Evolutionary conservation across 2,329 filamentous ascomycete genomes (phyloP).

Genomic region (Beauveria asiatica): DNA sequence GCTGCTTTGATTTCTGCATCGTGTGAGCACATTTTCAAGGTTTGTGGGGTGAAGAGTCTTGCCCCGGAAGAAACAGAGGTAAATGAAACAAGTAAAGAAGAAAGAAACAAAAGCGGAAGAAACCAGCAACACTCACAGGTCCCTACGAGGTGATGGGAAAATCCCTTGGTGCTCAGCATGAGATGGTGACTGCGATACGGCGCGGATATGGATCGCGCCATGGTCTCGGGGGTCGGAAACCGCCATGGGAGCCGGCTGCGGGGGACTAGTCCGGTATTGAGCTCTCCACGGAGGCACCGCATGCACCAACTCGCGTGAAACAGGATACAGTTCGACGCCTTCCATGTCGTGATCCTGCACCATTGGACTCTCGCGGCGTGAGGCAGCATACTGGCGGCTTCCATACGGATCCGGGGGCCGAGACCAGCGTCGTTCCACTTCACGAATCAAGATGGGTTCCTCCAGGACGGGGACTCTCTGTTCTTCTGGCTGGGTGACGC

Average conservation of each 20-base stretch:
- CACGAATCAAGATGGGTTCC: constrained; percentile 12
- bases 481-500: constrained; percentile 17
- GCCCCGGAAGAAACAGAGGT: not conserved
- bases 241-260: not conserved
- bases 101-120: not conserved
- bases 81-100: not conserved
- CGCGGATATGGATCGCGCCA: not conserved
- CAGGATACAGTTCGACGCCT: not conserved
- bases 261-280: not conserved
- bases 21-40: constrained; percentile 6
- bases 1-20: constrained; percentile 4
- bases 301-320: not conserved
- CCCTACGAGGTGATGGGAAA: constrained; percentile 9
- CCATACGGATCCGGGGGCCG: constrained; percentile 2
- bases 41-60: not conserved
- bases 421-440: constrained; percentile 7
- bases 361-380: constrained; percentile 3
- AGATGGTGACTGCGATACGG: not conserved
- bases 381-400: not conserved
- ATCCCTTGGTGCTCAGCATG: not conserved
- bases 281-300: not conserved
- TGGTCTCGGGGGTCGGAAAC: not conserved
- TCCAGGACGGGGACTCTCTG: constrained; percentile 12
- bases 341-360: constrained; percentile 5
- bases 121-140: constrained; percentile 9